phyloP scores from a whole-genome alignment of 1,284 basidiomycete species.

The Irpex sp. region DNA sequence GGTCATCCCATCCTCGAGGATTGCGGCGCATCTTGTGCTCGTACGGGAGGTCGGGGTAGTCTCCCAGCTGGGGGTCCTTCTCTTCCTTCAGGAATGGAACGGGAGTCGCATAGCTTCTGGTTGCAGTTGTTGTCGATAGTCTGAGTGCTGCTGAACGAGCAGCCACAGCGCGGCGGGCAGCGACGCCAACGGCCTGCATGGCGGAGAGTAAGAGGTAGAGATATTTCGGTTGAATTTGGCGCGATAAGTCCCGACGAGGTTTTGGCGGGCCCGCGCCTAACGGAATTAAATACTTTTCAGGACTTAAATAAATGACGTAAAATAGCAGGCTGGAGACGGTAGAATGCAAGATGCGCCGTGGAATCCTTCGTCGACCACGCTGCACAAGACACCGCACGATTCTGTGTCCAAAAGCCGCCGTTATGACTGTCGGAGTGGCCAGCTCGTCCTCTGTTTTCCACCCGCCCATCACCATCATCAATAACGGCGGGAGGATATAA shows the following conservation, averaged over 20 bases:
- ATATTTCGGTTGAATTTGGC: constrained; percentile 1
- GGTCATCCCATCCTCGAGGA: constrained; percentile 80
- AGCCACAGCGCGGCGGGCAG: constrained; percentile 15
- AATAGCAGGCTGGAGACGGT: background rate
- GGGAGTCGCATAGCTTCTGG: constrained; percentile 25
- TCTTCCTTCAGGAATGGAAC: constrained; percentile 31
- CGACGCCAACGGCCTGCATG: constrained; percentile 23
- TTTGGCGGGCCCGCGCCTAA: background rate
- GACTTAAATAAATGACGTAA: background rate
- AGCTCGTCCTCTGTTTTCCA: background rate
- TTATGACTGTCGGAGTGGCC: constrained; percentile 4
- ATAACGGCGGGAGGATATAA: background rate
- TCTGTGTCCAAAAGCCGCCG: constrained; percentile 3
- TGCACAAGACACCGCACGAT: background rate
- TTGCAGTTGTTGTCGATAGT: constrained; percentile 10
- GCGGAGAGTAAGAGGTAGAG: constrained; percentile 3
- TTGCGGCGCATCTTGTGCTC: constrained; percentile 66
- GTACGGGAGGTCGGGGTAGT: constrained; percentile 76
- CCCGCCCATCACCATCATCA: background rate
- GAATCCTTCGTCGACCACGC: background rate
- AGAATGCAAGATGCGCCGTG: background rate
- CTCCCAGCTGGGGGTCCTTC: constrained; percentile 63
- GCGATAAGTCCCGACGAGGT: background rate
- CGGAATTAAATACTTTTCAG: background rate
- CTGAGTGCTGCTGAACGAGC: constrained; percentile 20